A percentile compares a stretch with the other conserved stretches of the same genome.
phyloP scores from a whole-genome alignment of 148 eudicot genomes.

The Cornus florida region DNA sequence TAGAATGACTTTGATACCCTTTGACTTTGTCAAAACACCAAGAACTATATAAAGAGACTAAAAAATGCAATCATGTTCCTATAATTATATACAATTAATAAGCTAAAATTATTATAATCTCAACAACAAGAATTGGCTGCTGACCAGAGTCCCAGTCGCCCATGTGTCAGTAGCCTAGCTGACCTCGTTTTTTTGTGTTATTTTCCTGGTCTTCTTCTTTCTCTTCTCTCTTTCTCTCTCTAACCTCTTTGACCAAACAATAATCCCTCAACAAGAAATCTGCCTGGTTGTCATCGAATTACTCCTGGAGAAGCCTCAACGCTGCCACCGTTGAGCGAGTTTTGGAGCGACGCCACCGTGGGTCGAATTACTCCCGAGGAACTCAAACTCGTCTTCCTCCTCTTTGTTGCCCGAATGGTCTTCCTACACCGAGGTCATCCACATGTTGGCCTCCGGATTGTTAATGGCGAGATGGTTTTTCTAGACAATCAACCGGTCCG shows the following conservation, averaged over 20 bases:
- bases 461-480: constrained; percentile 72
- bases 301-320: constrained; percentile 49
- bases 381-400: constrained; percentile 47
- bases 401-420: constrained; percentile 65
- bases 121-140: too few species aligned
- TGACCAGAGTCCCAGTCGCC: too few species aligned
- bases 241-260: constrained; percentile 23
- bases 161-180: too few species aligned
- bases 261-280: constrained; percentile 31
- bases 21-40: too few species aligned
- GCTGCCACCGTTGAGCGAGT: constrained; percentile 54
- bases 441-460: constrained; percentile 79
- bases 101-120: too few species aligned
- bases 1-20: too few species aligned
- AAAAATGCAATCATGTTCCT: too few species aligned
- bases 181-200: too few species aligned
- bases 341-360: constrained; percentile 68
- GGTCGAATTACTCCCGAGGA: constrained; percentile 31
- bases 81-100: too few species aligned
- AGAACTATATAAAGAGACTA: too few species aligned
- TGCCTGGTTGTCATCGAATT: constrained; percentile 18
- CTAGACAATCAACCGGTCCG: constrained; percentile 70
- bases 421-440: constrained; percentile 63
- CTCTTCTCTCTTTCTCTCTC: too few species aligned
- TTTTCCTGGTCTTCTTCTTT: too few species aligned